Conservation (phyloP, 2,329 filamentous ascomycete species). For the Acrocalymma vagum region DNA sequence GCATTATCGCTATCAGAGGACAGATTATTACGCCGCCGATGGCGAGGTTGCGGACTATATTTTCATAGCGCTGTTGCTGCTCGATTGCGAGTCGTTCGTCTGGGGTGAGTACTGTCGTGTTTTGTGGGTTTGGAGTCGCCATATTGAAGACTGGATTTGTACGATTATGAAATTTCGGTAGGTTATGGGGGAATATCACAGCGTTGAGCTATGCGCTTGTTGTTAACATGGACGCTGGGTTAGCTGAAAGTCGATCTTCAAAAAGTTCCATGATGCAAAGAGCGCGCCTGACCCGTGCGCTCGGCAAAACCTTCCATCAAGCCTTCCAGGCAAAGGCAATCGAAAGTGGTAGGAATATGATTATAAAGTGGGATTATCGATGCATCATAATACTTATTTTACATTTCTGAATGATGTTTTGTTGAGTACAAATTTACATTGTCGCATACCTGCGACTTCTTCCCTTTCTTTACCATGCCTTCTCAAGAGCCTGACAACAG, state of each 20-base stretch:
- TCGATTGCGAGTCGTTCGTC: conserved; percentile 44
- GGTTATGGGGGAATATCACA: conserved; percentile 1
- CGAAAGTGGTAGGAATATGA: not conserved
- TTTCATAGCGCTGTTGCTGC: conserved; percentile 37
- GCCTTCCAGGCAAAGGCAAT: not conserved
- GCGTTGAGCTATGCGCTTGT: too few species aligned
- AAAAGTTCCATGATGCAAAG: conserved; percentile 43
- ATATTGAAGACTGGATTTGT: too few species aligned
- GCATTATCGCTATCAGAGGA: conserved; percentile 63
- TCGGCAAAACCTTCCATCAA: conserved; percentile 37
- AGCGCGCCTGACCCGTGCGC: conserved; percentile 19
- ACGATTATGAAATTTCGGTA: too few species aligned
- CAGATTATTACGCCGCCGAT: conserved; percentile 60
- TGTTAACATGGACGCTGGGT: too few species aligned
- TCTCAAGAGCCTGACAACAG: not conserved
- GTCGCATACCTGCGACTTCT: too few species aligned
- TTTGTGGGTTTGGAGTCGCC: conserved; percentile 29
- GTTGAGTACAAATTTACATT: too few species aligned
- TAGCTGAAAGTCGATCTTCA: conserved; percentile 10
- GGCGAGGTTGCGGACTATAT: conserved; percentile 54
- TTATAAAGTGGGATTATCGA: not conserved
- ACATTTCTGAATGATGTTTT: too few species aligned
- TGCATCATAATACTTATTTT: too few species aligned
- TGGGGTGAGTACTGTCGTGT: conserved; percentile 39
- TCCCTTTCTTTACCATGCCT: too few species aligned